These are phyloP conservation scores for Platanus orientalis DNA, from an alignment of 164 flowering plant genomes.

Conservation along the genomic window DNA sequence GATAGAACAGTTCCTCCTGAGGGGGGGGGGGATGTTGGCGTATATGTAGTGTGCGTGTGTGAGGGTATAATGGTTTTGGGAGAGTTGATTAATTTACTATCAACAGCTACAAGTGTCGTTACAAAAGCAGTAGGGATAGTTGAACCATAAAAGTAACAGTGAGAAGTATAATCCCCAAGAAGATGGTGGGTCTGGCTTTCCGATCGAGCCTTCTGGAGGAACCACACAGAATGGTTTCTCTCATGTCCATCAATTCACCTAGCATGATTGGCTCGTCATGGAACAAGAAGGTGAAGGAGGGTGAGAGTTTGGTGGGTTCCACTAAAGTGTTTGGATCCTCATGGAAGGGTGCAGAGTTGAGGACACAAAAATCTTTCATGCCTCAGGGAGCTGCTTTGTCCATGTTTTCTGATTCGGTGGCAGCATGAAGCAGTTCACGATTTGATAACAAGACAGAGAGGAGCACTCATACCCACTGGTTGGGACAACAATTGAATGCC, in stretches of 20 bases:
- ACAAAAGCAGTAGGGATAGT: constrained; percentile 45
- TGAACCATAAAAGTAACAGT: constrained; percentile 50
- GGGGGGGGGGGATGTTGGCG: no score
- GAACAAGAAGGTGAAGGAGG: no score
- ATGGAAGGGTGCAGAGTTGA: constrained; percentile 30
- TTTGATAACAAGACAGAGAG: constrained; percentile 31
- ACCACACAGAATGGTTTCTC: constrained; percentile 18
- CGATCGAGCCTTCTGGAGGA: constrained; percentile 47
- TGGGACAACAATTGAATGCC: constrained; percentile 24
- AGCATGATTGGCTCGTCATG: constrained; percentile 18
- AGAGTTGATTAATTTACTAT: no score
- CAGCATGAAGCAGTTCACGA: constrained; percentile 37
- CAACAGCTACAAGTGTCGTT: no score
- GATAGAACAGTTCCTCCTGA: no score
- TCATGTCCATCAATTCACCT: constrained; percentile 26
- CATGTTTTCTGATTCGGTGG: constrained; percentile 49
- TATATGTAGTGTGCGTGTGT: no score
- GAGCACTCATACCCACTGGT: constrained; percentile 35
- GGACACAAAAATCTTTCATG: constrained; percentile 36
- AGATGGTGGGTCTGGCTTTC: constrained; percentile 50
- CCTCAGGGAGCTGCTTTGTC: constrained; percentile 37
- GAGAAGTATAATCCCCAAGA: constrained; percentile 48
- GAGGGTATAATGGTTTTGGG: no score
- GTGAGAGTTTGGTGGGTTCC: no score
- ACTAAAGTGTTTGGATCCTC: no score